Evolutionary conservation across 2,329 filamentous ascomycete species (phyloP).

Genomic region (Gyromitra esculenta): DNA sequence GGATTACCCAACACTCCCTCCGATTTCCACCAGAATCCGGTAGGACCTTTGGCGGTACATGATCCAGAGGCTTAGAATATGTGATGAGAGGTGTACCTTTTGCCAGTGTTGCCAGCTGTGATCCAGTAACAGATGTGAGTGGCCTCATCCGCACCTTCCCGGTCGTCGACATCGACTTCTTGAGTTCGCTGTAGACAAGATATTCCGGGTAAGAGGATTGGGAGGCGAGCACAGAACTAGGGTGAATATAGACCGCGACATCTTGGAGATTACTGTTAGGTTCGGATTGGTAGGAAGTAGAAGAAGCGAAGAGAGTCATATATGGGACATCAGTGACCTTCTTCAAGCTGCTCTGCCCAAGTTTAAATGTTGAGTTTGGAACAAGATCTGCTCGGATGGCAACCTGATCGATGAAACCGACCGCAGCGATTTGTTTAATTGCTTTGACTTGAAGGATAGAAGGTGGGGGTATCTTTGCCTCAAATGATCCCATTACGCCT

Average conservation of each 20-base stretch:
- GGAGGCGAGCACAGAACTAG: slow-evolving; percentile 77
- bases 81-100: slow-evolving; percentile 84
- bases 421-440: slow-evolving; percentile 88
- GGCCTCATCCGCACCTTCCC: slow-evolving; percentile 86
- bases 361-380: slow-evolving; percentile 71
- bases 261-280: slow-evolving; percentile 61
- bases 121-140: slow-evolving; percentile 79
- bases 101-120: slow-evolving; percentile 79
- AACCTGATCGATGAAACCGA: slow-evolving; percentile 92
- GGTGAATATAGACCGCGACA: slow-evolving; percentile 84
- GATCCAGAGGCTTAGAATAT: slow-evolving; percentile 91
- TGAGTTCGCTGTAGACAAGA: slow-evolving; percentile 86
- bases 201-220: slow-evolving; percentile 75
- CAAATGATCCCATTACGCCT: slow-evolving; percentile 60
- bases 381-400: slow-evolving; percentile 91
- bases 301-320: slow-evolving; percentile 79
- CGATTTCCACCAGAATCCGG: slow-evolving; percentile 62
- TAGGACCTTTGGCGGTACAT: slow-evolving; percentile 68
- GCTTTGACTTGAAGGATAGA: slow-evolving; percentile 67
- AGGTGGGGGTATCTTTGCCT: slow-evolving; percentile 51
- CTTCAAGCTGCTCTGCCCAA: slow-evolving; percentile 52
- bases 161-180: slow-evolving; percentile 69
- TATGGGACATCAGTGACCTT: slow-evolving; percentile 85
- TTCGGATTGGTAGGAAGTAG: slow-evolving; percentile 59
- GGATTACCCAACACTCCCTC: slow-evolving; percentile 84